phyloP scores from a whole-genome alignment of 768 basidiomycete species.

The Collybia mongolica region DNA sequence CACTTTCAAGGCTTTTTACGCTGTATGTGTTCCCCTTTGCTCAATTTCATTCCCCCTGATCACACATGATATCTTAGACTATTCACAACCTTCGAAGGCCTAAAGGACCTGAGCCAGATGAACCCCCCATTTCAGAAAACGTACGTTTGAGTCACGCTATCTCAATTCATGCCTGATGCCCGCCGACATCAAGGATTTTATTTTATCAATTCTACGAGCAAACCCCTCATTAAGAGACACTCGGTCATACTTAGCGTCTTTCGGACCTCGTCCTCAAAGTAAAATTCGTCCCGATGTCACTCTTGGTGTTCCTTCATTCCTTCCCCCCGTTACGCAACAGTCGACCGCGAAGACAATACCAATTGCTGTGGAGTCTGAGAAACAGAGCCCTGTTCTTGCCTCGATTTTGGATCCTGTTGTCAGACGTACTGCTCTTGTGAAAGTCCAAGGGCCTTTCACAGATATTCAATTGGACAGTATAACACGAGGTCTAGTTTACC shows the following conservation, averaged over 20 bases:
- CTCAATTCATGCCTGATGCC: neutral
- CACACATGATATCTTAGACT: constrained; percentile 30
- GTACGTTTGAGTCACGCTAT: constrained; percentile 31
- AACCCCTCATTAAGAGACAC: constrained; percentile 92
- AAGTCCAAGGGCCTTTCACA: constrained; percentile 94
- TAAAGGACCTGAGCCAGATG: constrained; percentile 32
- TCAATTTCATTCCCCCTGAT: neutral
- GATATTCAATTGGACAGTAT: constrained; percentile 94
- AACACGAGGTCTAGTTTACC: constrained; percentile 88
- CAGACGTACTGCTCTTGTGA: constrained; percentile 90
- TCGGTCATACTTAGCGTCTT: constrained; percentile 87
- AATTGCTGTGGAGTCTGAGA: constrained; percentile 30
- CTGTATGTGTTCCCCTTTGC: constrained; percentile 34
- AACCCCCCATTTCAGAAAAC: constrained; percentile 46
- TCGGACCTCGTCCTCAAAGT: constrained; percentile 62
- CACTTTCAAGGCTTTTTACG: constrained; percentile 52
- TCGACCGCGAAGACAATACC: constrained; percentile 31
- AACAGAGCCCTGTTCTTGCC: constrained; percentile 56
- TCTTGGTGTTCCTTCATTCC: constrained; percentile 23
- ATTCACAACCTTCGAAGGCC: constrained; percentile 35
- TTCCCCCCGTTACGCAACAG: constrained; percentile 22
- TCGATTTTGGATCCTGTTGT: constrained; percentile 85
- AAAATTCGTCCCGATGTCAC: constrained; percentile 14
- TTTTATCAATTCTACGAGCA: constrained; percentile 89
- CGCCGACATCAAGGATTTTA: constrained; percentile 72